Base-by-base conservation (phyloP, 2,329 filamentous ascomycete genomes). In the Diplocarpon rosae region DNA sequence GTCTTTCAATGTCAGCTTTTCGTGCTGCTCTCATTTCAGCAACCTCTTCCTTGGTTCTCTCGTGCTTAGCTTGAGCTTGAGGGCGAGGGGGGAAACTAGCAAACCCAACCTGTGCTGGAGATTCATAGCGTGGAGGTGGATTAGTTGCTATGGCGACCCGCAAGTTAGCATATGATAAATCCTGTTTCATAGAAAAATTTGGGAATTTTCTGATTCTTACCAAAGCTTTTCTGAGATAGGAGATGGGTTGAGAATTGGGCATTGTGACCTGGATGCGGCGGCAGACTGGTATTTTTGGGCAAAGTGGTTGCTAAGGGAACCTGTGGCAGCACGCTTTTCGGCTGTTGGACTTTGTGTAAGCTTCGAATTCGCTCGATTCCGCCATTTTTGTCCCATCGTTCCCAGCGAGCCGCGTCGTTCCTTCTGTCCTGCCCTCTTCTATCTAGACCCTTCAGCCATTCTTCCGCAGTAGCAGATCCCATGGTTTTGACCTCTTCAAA, bases 361-460 rank as follows among this genome's bases (percentile, higher is more conserved):
- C 31, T 24, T 49, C 47, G 54, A 51, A 60, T 58, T 39, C 49
- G 47, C 27, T 48, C 30, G 16, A 60, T 37, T 9, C 54, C 53
- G 41, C 56, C 53, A 36, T 33, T 69, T 43, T 29, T 66, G 66
- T 38, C 78, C 77, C 83, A 90, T 56, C 78, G 81, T 59, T 88
- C 85, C 80, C 84, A 90, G 39, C 82, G 75, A 24, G 75, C 70
- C 27, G 76, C 71, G 58, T 84, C 78, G 10, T 68, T 70, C 53
- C 78, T 72, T 39, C 70, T 65, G 47, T 76, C 69, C 54, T 75
- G 75, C 9, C 83, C 82, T 46, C 76, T 71, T 24, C 66, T 67
- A 35, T 78, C 73, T 3, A 92, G 70, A 9, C 85, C 85, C 63
- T 89, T 89, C 27, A 79, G 69, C 85, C 85, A 92, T 61, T 89